A percentile compares a stretch with the other conserved stretches of the same genome.
phyloP scores from a whole-genome alignment of 768 basidiomycete genomes.

The Clathrus columnatus region DNA sequence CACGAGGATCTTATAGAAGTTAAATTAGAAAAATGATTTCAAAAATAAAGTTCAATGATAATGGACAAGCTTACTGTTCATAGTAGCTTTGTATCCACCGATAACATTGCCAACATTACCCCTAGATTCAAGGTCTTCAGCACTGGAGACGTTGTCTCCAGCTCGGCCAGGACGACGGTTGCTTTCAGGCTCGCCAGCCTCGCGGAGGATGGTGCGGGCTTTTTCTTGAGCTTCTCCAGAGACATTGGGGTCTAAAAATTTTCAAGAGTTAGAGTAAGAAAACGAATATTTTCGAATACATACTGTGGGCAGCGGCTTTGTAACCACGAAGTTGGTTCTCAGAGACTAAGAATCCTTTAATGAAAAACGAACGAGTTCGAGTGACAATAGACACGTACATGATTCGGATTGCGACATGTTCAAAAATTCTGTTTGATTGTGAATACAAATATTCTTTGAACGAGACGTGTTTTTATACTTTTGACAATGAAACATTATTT shows the following conservation, averaged over 20 bases:
- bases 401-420: neutral
- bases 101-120: neutral
- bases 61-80: neutral
- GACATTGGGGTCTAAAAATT: neutral
- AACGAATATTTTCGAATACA: neutral
- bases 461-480: neutral
- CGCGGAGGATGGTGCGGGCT: neutral
- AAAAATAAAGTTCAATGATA: too few species aligned
- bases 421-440: neutral
- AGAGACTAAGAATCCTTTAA: neutral
- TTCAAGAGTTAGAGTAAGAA: neutral
- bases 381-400: neutral
- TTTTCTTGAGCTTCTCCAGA: neutral
- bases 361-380: neutral
- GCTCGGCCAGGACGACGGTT: neutral
- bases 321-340: neutral
- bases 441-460: neutral
- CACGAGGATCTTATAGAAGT: neutral
- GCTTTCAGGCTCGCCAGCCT: neutral
- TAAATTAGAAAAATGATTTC: too few species aligned
- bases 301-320: slow-evolving; percentile 3
- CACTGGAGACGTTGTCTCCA: neutral
- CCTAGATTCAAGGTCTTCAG: neutral
- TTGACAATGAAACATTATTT: neutral
- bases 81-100: slow-evolving; percentile 1